Conservation (phyloP, 495 filamentous ascomycete genomes). For the Chaetomium cochliodes region DNA sequence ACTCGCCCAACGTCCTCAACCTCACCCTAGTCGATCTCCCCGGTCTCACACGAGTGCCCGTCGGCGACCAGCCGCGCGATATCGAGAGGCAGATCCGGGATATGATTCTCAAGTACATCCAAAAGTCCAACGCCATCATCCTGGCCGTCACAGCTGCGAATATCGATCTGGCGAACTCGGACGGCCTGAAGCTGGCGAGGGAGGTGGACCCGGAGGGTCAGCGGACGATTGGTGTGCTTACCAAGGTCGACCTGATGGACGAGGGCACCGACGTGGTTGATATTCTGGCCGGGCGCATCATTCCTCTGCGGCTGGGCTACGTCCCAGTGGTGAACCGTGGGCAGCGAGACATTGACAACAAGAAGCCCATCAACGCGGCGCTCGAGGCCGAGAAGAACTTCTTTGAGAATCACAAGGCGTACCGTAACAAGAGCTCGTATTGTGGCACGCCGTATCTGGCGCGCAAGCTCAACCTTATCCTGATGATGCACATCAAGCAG, state of each 20-base stretch:
- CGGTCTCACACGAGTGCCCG: slow-evolving; percentile 95
- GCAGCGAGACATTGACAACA: slow-evolving; percentile 98
- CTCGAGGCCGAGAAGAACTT: slow-evolving; percentile 95
- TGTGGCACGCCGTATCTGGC: slow-evolving; percentile 97
- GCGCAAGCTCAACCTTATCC: slow-evolving; percentile 94
- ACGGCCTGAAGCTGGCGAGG: slow-evolving; percentile 92
- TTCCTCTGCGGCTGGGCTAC: slow-evolving; percentile 92
- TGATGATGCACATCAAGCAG: slow-evolving; percentile 99
- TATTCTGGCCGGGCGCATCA: slow-evolving; percentile 97
- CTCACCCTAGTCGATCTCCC: slow-evolving; percentile 97
- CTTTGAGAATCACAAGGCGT: slow-evolving; percentile 98
- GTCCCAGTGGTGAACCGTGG: slow-evolving; percentile 98
- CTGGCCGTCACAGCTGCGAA: slow-evolving; percentile 95
- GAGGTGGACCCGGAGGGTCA: slow-evolving; percentile 98
- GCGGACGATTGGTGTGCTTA: slow-evolving; percentile 96
- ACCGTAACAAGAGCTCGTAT: slow-evolving; percentile 97
- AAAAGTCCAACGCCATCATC: slow-evolving; percentile 97
- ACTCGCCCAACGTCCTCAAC: slow-evolving; percentile 96
- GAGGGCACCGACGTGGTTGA: slow-evolving; percentile 99
- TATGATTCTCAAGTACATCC: slow-evolving; percentile 98
- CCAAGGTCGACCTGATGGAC: slow-evolving; percentile 99
- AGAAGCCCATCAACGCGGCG: slow-evolving; percentile 86
- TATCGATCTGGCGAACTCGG: slow-evolving; percentile 96
- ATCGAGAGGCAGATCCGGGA: slow-evolving; percentile 97
- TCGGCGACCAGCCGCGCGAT: slow-evolving; percentile 97